These are phyloP conservation scores for Filosporella fistucella DNA, from an alignment of 495 filamentous ascomycete genomes.

Conservation along the genomic window DNA sequence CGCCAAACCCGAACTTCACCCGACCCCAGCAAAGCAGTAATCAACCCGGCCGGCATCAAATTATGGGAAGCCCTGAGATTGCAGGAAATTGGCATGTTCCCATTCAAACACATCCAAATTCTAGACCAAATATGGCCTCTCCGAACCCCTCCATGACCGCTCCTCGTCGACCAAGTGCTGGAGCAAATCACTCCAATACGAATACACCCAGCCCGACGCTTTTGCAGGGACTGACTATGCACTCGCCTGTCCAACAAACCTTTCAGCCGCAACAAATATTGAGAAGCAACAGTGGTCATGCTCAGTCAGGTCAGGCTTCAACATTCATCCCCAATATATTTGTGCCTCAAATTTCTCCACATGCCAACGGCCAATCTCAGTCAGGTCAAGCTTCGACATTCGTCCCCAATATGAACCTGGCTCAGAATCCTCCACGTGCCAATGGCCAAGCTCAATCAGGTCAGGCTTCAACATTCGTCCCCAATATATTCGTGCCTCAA, in stretches of 20 bases:
- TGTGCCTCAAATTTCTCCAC: too few species aligned
- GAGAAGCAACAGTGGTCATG: conserved; percentile 2
- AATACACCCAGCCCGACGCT: conserved; percentile 10
- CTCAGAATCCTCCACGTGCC: too few species aligned
- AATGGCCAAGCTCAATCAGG: too few species aligned
- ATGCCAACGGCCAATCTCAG: too few species aligned
- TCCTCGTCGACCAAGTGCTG: conserved; percentile 3
- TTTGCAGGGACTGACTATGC: conserved; percentile 9
- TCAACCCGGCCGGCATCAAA: conserved; percentile 1
- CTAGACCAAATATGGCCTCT: not conserved
- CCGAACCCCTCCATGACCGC: conserved; percentile 7
- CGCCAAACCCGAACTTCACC: not conserved
- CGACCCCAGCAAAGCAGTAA: not conserved
- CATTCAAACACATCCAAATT: too few species aligned
- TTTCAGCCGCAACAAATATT: conserved; percentile 3
- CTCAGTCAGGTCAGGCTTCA: too few species aligned
- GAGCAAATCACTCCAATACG: conserved; percentile 1
- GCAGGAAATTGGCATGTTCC: conserved; percentile 7
- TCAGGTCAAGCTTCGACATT: too few species aligned
- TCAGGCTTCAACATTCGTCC: too few species aligned
- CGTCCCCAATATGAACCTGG: too few species aligned
- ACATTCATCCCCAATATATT: too few species aligned
- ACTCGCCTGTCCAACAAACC: conserved; percentile 12
- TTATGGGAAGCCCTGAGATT: conserved; percentile 8
- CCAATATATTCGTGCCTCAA: too few species aligned